These are phyloP conservation scores for Gentiana straminea DNA, from an alignment of 257 asterid species.

Conservation along the genomic window DNA sequence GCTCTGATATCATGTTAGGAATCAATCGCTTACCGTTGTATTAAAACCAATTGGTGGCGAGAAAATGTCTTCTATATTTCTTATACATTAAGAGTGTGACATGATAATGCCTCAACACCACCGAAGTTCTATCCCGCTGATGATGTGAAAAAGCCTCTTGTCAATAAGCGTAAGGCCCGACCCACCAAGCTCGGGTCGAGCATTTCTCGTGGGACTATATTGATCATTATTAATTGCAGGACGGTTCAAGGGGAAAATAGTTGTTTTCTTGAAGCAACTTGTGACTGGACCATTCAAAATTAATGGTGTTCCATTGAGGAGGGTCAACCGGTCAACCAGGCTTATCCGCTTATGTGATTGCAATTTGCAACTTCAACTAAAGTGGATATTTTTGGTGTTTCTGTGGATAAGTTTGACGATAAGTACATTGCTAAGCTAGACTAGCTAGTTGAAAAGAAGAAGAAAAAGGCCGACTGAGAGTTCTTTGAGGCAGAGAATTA, in stretches of 20 bases:
- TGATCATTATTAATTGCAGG: conserved; percentile 13
- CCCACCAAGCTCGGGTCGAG: conserved; percentile 23
- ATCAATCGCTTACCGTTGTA: too few species aligned
- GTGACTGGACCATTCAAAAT: not conserved
- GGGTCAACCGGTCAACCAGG: too few species aligned
- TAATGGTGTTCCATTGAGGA: too few species aligned
- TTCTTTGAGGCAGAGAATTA: conserved; percentile 25
- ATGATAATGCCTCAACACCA: conserved; percentile 23
- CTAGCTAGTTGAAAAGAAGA: conserved; percentile 23
- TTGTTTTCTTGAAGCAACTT: conserved; percentile 23
- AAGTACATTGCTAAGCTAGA: conserved; percentile 28
- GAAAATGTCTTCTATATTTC: too few species aligned
- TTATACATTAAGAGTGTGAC: too few species aligned
- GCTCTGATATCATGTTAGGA: too few species aligned
- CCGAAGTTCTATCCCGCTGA: conserved; percentile 13
- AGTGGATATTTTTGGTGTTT: conserved; percentile 17
- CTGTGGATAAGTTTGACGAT: conserved; percentile 20
- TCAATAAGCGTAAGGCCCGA: too few species aligned
- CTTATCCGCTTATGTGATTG: not conserved
- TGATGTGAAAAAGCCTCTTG: too few species aligned
- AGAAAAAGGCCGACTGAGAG: conserved; percentile 23
- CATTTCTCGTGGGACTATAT: conserved; percentile 19
- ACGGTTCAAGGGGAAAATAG: conserved; percentile 22
- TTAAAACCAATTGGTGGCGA: too few species aligned
- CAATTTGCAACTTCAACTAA: conserved; percentile 21